Percentiles rank a stretch among this genome's conserved stretches.
Evolutionary conservation across 2,329 filamentous ascomycete genomes (phyloP).

Genomic region (Fusarium multiceps): DNA sequence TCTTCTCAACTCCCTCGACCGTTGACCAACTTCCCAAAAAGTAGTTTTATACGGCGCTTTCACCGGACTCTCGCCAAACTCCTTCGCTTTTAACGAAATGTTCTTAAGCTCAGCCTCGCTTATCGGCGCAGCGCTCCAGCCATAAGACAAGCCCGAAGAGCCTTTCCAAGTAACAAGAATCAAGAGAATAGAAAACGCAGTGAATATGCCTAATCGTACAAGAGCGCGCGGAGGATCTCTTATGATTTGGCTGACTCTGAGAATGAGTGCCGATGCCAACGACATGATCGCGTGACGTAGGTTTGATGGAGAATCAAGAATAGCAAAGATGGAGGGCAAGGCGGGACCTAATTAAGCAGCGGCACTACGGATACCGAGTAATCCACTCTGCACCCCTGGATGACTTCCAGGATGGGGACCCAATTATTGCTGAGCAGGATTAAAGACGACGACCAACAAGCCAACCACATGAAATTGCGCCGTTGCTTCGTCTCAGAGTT

Average conservation of each 20-base stretch:
- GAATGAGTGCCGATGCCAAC: neutral
- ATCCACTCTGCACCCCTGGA: neutral
- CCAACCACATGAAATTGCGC: neutral
- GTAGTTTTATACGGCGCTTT: slow-evolving; percentile 43
- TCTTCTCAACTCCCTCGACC: slow-evolving; percentile 21
- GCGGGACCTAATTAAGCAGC: neutral
- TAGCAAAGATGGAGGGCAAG: neutral
- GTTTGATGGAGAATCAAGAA: slow-evolving; percentile 1
- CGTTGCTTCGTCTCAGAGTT: neutral
- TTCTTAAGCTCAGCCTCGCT: neutral
- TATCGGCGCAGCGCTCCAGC: neutral
- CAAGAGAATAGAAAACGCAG: neutral
- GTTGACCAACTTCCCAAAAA: slow-evolving; percentile 49
- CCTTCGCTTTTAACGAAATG: slow-evolving; percentile 3
- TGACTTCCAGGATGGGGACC: neutral
- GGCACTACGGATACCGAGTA: neutral
- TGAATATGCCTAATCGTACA: neutral
- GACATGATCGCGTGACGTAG: slow-evolving; percentile 9
- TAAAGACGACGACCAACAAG: neutral
- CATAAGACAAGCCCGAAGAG: neutral
- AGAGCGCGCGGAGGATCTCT: neutral
- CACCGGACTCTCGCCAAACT: slow-evolving; percentile 41
- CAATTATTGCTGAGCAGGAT: neutral
- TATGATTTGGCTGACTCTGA: neutral
- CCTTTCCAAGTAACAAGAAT: slow-evolving; percentile 6